Conservation (phyloP, 2,329 filamentous ascomycete species). For the Colletotrichum brevisporum region DNA sequence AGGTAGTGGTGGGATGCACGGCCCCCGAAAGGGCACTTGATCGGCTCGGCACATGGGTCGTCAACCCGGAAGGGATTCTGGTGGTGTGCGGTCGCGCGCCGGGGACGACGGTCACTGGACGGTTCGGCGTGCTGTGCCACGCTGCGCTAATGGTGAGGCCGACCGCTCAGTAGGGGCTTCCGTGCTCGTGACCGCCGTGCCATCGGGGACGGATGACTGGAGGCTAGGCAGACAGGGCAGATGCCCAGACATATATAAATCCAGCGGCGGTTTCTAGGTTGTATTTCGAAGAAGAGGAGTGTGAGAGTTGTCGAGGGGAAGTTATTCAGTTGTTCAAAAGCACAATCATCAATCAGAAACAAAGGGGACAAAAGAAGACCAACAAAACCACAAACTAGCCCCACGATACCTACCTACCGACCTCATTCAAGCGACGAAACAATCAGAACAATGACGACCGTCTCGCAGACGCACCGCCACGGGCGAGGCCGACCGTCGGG, state of each 20-base stretch:
- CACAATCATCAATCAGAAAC: no score
- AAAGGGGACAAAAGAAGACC: no score
- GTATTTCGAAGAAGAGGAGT: not conserved
- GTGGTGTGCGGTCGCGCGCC: not conserved
- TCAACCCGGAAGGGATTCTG: not conserved
- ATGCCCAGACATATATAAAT: not conserved
- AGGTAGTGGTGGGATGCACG: not conserved
- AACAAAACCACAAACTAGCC: no score
- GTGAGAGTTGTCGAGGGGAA: not conserved
- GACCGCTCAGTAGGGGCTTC: not conserved
- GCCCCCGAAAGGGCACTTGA: not conserved
- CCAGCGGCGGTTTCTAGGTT: not conserved
- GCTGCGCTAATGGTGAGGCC: not conserved
- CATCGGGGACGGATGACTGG: not conserved
- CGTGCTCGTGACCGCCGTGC: not conserved
- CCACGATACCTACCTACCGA: no score
- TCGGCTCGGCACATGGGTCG: not conserved
- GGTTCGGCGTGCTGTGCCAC: not conserved
- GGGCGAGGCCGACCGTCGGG: conserved; percentile 65
- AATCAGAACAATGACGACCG: conserved; percentile 62
- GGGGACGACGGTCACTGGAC: no score
- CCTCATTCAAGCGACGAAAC: not conserved
- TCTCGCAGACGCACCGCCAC: conserved; percentile 73
- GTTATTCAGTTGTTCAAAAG: no score
- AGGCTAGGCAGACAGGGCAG: not conserved